Conservation (phyloP, 208 protist genomes). For the Herpetomonas samuelpessoai region DNA sequence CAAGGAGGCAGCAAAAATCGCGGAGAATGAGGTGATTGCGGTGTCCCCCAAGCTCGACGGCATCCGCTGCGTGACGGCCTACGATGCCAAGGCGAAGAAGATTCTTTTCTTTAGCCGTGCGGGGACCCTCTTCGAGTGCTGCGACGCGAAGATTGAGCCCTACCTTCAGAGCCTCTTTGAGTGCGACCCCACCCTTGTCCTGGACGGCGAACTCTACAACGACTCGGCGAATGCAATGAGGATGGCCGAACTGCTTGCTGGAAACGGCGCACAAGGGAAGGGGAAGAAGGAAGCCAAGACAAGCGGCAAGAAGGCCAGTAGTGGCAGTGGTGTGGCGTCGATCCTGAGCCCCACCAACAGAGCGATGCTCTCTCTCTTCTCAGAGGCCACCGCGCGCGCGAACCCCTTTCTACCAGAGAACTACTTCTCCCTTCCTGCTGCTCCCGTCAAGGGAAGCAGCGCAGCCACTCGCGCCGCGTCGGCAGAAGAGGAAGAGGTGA, state of each 20-base stretch:
- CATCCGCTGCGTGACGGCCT: conserved; percentile 84
- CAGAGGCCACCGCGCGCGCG: neutral
- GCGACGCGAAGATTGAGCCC: conserved; percentile 67
- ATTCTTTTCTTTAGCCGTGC: conserved; percentile 83
- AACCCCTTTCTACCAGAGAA: too few relatives aligned
- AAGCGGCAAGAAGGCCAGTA: neutral
- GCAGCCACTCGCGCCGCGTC: neutral
- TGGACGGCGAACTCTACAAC: conserved; percentile 90
- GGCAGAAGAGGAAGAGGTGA: conserved; percentile 17
- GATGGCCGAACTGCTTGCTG: conserved; percentile 13
- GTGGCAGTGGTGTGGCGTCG: neutral
- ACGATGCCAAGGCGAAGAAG: conserved; percentile 37
- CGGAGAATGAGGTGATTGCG: conserved; percentile 34
- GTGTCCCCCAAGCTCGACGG: conserved; percentile 91
- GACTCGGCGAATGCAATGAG: conserved; percentile 35
- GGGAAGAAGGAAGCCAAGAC: neutral
- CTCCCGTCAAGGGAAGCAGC: neutral
- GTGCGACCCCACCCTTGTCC: conserved; percentile 64
- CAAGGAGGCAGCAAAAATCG: conserved; percentile 59
- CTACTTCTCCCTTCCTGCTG: too few relatives aligned
- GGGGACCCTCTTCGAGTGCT: conserved; percentile 86
- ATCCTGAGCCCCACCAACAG: neutral
- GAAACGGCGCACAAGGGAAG: neutral
- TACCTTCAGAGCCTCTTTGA: conserved; percentile 61
- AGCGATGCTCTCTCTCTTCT: too few relatives aligned